Base-by-base conservation (phyloP, 2,329 filamentous ascomycete genomes). In the Aspergillus spinulosporus region DNA sequence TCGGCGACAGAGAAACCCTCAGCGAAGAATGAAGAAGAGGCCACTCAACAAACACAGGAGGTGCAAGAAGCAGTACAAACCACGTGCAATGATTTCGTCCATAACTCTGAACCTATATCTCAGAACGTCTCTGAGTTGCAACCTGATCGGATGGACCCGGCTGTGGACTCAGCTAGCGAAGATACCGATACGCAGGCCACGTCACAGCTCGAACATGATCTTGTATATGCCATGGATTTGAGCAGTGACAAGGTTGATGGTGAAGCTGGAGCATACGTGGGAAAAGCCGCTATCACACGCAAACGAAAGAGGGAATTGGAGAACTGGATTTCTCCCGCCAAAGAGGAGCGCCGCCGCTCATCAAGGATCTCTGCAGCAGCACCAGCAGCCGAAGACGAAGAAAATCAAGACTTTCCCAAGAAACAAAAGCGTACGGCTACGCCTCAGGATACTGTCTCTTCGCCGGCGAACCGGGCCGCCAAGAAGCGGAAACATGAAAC, bases 171-270 rank as follows among this genome's bases (percentile, higher is more conserved):
- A 15, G 73, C 71, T 46, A 71, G 71, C 40, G 74, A 78, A 57
- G 73, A 78, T 32, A 67, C 75, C 57, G 76, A 79, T 46, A 68
- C 71, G 11, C 73, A 78, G 56, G 71, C 76, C 54, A 76, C 74
- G 9, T 78, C 76, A 21, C 76, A 79, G 58, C 64, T 79, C 4
- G 74, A 73, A 52, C 73, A 77, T 57, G 76, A 78, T 58, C 63
- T 78, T 44, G 74, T 74, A 43, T 61, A 71, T 29, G 72, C 72
- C 5, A 67, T 71, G n/a, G 71, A 75, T 60, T 53, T 66, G 29
- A 57, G 66, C 32, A 64, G 62, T 2, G 52, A 54, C 3, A 14
- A 45, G 8, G 46, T 63, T 3, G 39, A 37, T 2, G 54, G 59
- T 15, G 51, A 60, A 28, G 37, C 4, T 32, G 26, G 28, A 39